Evolutionary conservation across 73 alveolate genomes (phyloP).

Genomic region (Diophrys appendiculata): DNA sequence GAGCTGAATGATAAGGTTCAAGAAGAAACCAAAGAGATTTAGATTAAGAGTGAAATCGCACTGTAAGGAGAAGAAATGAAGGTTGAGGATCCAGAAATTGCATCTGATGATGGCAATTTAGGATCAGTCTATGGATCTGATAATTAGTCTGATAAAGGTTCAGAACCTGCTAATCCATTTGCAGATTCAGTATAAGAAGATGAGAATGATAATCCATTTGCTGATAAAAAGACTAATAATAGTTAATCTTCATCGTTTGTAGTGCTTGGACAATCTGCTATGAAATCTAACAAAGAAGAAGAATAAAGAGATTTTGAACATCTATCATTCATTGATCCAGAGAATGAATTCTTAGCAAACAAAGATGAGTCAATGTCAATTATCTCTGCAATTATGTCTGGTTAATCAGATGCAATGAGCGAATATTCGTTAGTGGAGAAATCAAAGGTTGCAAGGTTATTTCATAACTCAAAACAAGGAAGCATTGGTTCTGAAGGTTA

Average conservation of each 20-base stretch:
- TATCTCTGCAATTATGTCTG: slow-evolving; percentile 30
- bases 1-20: slow-evolving; percentile 9
- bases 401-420: slow-evolving; percentile 1
- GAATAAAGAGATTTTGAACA: slow-evolving; percentile 34
- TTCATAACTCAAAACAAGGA: too few relatives aligned
- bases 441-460: too few relatives aligned
- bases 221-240: neutral
- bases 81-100: too few relatives aligned
- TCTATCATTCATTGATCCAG: slow-evolving; percentile 57
- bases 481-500: too few relatives aligned
- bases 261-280: neutral
- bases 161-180: neutral
- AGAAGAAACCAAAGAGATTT: neutral
- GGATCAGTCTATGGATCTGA: neutral
- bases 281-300: slow-evolving; percentile 4
- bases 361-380: slow-evolving; percentile 10
- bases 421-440: neutral
- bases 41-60: too few relatives aligned
- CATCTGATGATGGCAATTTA: neutral
- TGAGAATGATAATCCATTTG: neutral
- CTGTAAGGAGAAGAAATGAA: too few relatives aligned
- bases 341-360: slow-evolving; percentile 42
- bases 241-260: slow-evolving; percentile 7
- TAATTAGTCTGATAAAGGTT: neutral
- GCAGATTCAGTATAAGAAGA: neutral